Conservation (phyloP, 2,329 filamentous ascomycete genomes). For the Ceratocystis variospora region DNA sequence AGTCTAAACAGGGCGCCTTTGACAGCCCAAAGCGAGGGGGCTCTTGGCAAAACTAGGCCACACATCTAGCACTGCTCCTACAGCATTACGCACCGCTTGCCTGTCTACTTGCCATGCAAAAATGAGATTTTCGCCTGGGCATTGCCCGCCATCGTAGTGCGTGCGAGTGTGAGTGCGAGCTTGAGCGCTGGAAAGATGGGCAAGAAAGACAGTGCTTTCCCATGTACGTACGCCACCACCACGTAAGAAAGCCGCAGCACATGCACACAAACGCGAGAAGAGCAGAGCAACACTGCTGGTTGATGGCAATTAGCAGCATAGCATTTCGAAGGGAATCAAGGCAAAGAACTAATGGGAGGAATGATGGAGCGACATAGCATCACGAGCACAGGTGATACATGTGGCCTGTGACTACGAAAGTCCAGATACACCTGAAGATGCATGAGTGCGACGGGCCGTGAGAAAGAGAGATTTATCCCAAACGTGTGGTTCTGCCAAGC, state of each 20-base stretch:
- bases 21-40: too few relatives aligned
- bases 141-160: too few relatives aligned
- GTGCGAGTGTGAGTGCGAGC: too few relatives aligned
- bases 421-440: background rate
- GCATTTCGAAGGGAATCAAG: background rate
- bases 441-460: background rate
- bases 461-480: too few relatives aligned
- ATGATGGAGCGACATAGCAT: background rate
- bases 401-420: background rate
- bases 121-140: too few relatives aligned
- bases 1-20: too few relatives aligned
- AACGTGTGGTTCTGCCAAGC: too few relatives aligned
- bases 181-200: background rate
- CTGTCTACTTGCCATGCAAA: too few relatives aligned
- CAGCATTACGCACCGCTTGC: too few relatives aligned
- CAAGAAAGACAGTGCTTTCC: background rate
- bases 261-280: background rate
- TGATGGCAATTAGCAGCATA: background rate
- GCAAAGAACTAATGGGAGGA: slow-evolving; percentile 3
- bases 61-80: too few relatives aligned
- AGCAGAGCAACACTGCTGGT: too few relatives aligned
- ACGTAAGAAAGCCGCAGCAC: background rate
- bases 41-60: too few relatives aligned
- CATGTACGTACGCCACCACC: background rate
- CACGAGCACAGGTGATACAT: background rate